Percentiles rank a stretch among this genome's conserved stretches.
Evolutionary conservation across 2,329 filamentous ascomycete species (phyloP).

Genomic region (Ophiostoma australiae): DNA sequence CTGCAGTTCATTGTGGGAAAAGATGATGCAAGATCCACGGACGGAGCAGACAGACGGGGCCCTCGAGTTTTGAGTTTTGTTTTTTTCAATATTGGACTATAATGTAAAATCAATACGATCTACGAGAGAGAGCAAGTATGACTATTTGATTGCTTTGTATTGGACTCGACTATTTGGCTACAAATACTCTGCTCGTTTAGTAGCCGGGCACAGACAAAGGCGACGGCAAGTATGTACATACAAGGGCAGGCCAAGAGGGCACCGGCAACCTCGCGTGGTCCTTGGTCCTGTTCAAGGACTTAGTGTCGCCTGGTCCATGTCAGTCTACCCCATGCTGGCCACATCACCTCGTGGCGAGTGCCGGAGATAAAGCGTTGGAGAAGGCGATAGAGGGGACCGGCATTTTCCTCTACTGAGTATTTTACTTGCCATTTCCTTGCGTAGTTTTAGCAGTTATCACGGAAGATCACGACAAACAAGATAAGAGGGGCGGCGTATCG

Average conservation of each 20-base stretch:
- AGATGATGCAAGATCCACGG: slow-evolving; percentile 5
- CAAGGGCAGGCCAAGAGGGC: slow-evolving; percentile 1
- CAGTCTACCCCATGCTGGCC: slow-evolving; percentile 13
- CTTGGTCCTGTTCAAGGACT: background rate
- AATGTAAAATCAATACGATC: background rate
- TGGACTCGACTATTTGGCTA: background rate
- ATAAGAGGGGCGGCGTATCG: slow-evolving; percentile 4
- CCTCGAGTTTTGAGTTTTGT: background rate
- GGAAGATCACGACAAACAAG: slow-evolving; percentile 13
- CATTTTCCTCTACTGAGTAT: background rate
- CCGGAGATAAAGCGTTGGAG: slow-evolving; percentile 6
- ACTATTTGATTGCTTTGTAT: background rate
- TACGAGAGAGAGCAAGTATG: background rate
- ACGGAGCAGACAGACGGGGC: slow-evolving; percentile 2
- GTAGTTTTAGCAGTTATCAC: slow-evolving; percentile 16
- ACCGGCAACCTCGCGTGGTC: slow-evolving; percentile 6
- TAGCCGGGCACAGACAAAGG: slow-evolving; percentile 2
- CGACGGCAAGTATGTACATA: background rate
- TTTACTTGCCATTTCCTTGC: background rate
- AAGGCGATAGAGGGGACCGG: background rate
- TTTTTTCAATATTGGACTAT: background rate
- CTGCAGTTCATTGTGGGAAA: background rate
- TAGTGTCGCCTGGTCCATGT: background rate
- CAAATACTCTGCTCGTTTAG: background rate
- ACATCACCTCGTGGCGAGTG: background rate